Evolutionary conservation across 225 moss, liverwort and hornwort genomes (phyloP).

Genomic region (Sphagnum tenellum): DNA sequence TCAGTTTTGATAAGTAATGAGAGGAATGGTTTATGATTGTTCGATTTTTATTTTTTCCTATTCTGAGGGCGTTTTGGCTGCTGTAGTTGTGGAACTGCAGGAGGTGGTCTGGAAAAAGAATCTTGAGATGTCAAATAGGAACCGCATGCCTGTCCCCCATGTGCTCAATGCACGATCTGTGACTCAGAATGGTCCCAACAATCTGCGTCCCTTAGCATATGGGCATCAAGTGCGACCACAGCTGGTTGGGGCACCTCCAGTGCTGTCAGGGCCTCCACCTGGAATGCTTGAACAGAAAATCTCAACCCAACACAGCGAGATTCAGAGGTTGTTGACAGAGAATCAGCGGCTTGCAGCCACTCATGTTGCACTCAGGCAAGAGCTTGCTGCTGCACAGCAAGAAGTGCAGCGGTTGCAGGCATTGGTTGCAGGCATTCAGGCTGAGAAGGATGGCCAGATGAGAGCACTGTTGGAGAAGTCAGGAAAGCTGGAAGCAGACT

Average conservation of each 20-base stretch:
- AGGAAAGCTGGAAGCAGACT: slow-evolving; percentile 65
- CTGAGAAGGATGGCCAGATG: slow-evolving; percentile 69
- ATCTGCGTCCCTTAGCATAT: slow-evolving; percentile 24
- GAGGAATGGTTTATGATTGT: no score
- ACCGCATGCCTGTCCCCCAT: slow-evolving; percentile 35
- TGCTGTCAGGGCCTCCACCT: slow-evolving; percentile 35
- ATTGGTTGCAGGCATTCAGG: slow-evolving; percentile 59
- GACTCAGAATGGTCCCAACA: slow-evolving; percentile 17
- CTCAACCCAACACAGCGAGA: slow-evolving; percentile 52
- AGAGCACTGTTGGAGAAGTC: slow-evolving; percentile 69
- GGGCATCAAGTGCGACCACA: slow-evolving; percentile 52
- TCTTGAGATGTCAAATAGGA: slow-evolving; percentile 33
- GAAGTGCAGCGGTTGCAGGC: slow-evolving; percentile 66
- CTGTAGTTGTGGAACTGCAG: no score
- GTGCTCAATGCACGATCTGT: slow-evolving; percentile 35
- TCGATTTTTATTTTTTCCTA: no score
- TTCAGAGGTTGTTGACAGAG: slow-evolving; percentile 69
- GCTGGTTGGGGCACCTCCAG: slow-evolving; percentile 35
- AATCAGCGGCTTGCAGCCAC: slow-evolving; percentile 81
- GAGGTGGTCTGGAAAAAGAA: no score
- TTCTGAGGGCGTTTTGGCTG: no score
- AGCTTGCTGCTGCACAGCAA: slow-evolving; percentile 72
- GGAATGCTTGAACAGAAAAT: slow-evolving; percentile 61
- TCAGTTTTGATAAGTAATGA: no score
- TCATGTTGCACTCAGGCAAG: slow-evolving; percentile 77